Base-by-base conservation (phyloP, 176 grass and related monocot species). In the Tuctoria greenei region DNA sequence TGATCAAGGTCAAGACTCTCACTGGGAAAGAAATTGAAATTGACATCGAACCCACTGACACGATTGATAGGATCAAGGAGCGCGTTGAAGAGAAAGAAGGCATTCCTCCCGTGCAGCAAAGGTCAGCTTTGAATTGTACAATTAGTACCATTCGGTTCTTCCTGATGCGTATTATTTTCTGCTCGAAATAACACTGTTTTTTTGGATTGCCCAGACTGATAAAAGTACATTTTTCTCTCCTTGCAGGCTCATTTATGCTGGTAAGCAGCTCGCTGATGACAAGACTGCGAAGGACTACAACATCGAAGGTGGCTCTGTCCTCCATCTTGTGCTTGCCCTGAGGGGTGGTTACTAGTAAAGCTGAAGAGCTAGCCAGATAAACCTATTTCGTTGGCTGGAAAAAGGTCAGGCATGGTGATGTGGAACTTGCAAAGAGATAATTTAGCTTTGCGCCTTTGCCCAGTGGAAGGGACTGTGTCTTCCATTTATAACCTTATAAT, bases 201-300 rank as follows among this genome's bases (percentile, higher is more conserved):
- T 10, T 38, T 42, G 18, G 6, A 52, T 20, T 2, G 18, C 18
- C 47, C 4, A 0, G 10, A 25, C 45, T 55, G 65, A 83, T 2
- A 0, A 78, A 78, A 66, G 15, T 28, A 40, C 4, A 49, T 79
- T 12, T 12, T 72, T 57, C 31, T 75, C 0, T 45, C 10, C 31
- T 26, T 70, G 64, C 75, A 95, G 96, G 89, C 76, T 99, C 41
- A 95, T 99, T 66, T 99, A 95, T 78, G 96, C 96, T 45, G 96
- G 92, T 41, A 99, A 99, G 87, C 96, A 99, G 80, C 89, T 99
- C 45, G 96, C 96, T 5, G 96, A 99, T 77, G 96, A 99, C 69
- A 99, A 99, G 85, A 95, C 96, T 38, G 96, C 96, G 1, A 99
- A 95, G 80, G 96, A 99, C 39, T 99, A 99, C 87, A 99, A 99